Conservation (phyloP, 2,329 filamentous ascomycete genomes). For the Coniochaeta prunicola region DNA sequence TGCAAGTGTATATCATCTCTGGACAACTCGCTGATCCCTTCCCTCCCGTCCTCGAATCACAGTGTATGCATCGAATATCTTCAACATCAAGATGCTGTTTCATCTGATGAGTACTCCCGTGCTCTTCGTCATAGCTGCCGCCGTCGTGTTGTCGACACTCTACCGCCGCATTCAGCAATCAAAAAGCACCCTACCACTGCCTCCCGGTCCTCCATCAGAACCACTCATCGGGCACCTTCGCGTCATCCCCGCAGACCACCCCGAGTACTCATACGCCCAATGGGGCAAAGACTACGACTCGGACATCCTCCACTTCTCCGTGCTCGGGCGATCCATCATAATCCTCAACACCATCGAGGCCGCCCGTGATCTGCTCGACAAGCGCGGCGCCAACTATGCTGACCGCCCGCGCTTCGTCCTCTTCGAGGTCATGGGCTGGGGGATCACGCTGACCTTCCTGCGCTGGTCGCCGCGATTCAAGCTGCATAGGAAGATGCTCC, state of each 20-base stretch:
- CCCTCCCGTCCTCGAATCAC: not conserved
- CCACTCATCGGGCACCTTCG: not conserved
- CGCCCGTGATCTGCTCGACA: constrained; percentile 28
- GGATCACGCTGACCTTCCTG: constrained; percentile 33
- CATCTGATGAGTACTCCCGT: not conserved
- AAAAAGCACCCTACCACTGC: not conserved
- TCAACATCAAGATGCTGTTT: not conserved
- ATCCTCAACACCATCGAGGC: constrained; percentile 26
- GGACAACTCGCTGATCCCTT: not conserved
- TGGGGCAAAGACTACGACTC: constrained; percentile 9
- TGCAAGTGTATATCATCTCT: not conserved
- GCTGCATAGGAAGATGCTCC: constrained; percentile 31
- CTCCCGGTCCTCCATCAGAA: not conserved
- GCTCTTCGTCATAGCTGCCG: not conserved
- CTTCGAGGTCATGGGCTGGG: constrained; percentile 31
- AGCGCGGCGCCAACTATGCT: constrained; percentile 26
- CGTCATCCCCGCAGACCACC: not conserved
- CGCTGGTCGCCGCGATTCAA: constrained; percentile 30
- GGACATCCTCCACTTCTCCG: constrained; percentile 22
- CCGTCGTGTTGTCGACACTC: not conserved
- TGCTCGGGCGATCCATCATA: constrained; percentile 22
- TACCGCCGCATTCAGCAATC: not conserved
- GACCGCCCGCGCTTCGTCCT: constrained; percentile 30
- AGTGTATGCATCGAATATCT: not conserved
- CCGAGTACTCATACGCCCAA: not conserved